These are phyloP conservation scores for Cystoisospora suis DNA, from an alignment of 169 alveolate genomes.

Conservation along the genomic window DNA sequence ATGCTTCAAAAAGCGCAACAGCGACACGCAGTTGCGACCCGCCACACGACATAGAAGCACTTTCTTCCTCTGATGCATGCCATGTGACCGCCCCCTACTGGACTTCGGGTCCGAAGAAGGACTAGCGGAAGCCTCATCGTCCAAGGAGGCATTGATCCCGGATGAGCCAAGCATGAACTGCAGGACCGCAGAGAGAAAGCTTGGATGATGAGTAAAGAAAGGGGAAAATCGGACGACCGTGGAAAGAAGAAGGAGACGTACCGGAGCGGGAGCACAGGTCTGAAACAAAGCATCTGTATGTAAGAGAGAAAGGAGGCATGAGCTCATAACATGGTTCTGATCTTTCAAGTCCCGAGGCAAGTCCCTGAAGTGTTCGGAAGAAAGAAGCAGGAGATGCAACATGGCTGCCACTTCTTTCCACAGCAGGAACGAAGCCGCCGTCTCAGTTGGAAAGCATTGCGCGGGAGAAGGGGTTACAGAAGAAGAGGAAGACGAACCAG, in stretches of 20 bases:
- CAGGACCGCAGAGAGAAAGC: not conserved
- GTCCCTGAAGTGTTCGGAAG: constrained; percentile 4
- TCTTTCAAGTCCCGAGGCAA: not conserved
- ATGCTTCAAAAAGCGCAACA: not conserved
- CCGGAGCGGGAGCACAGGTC: not conserved
- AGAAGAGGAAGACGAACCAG: not conserved
- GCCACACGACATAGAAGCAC: not conserved
- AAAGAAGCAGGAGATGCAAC: not conserved
- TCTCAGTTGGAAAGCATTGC: not conserved
- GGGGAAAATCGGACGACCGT: constrained; percentile 9
- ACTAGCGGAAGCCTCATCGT: not conserved
- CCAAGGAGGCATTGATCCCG: not conserved
- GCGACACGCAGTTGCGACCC: not conserved
- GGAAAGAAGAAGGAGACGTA: not conserved
- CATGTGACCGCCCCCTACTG: not conserved
- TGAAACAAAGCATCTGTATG: not conserved
- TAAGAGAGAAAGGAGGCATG: not conserved
- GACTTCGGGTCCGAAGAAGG: not conserved
- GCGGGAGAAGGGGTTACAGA: not conserved
- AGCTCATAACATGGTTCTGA: not conserved
- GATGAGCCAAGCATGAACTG: constrained; percentile 24
- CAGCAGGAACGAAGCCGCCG: not conserved
- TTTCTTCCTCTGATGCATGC: not conserved
- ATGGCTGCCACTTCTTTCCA: constrained; percentile 7
- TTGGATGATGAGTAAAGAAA: not conserved